These are phyloP conservation scores for Zancudomyces culisetae DNA, from an alignment of 371 early-diverging fungal species.

Conservation along the genomic window DNA sequence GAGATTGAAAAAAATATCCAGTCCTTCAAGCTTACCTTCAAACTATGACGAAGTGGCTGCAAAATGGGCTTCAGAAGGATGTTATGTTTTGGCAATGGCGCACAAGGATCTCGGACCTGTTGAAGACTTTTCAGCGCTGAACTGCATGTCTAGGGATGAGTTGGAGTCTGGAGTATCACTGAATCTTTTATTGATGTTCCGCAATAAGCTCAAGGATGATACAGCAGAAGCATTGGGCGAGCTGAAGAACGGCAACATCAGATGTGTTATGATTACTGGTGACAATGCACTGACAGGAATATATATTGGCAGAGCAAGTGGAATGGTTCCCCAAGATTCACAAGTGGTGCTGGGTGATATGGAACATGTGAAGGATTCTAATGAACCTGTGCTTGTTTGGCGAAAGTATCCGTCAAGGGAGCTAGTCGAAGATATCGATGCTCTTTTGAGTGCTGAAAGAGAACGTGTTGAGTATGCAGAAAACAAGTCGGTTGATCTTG, in stretches of 20 bases:
- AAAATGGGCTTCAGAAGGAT: conserved; percentile 38
- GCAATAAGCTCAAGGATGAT: conserved; percentile 58
- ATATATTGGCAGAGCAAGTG: conserved; percentile 55
- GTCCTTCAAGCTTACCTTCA: conserved; percentile 23
- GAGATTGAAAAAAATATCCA: conserved; percentile 25
- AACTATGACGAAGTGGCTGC: conserved; percentile 27
- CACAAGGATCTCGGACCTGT: conserved; percentile 29
- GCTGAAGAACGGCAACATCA: conserved; percentile 48
- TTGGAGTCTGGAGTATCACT: conserved; percentile 37
- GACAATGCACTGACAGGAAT: conserved; percentile 80
- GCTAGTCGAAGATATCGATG: conserved; percentile 13
- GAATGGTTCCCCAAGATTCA: conserved; percentile 35
- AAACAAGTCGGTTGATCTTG: not conserved
- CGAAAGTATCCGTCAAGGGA: conserved; percentile 28
- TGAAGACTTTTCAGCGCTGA: conserved; percentile 16
- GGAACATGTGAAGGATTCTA: not conserved
- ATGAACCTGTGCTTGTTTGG: conserved; percentile 23
- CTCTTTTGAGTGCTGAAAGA: conserved; percentile 7
- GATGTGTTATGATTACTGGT: conserved; percentile 78
- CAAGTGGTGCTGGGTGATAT: conserved; percentile 33
- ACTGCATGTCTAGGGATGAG: conserved; percentile 27
- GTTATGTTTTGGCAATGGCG: conserved; percentile 52
- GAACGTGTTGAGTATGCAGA: conserved; percentile 19
- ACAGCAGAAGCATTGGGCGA: conserved; percentile 40
- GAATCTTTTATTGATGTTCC: conserved; percentile 52